A percentile compares a stretch with the other conserved stretches of the same genome.
Conservation (phyloP, 2,329 filamentous ascomycete genomes). For the Xylariaceae sp. region DNA sequence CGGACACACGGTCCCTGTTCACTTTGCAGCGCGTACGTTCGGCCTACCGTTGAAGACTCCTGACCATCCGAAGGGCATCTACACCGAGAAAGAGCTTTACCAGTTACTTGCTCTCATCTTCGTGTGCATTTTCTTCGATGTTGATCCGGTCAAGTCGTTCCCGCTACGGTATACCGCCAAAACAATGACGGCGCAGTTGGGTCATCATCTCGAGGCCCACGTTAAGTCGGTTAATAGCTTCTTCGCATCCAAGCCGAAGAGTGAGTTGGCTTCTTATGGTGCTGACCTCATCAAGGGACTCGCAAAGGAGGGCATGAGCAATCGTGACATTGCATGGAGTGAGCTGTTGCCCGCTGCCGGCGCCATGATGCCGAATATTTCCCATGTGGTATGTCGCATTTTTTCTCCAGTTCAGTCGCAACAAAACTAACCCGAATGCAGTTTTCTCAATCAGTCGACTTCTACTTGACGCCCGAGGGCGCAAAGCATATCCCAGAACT, state of each 20-base stretch:
- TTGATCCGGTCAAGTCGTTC: slow-evolving; percentile 53
- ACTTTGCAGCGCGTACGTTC: slow-evolving; percentile 59
- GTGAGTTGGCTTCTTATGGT: slow-evolving; percentile 59
- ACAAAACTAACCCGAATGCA: slow-evolving; percentile 30
- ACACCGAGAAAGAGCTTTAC: slow-evolving; percentile 53
- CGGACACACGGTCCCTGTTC: slow-evolving; percentile 60
- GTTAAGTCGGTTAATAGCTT: slow-evolving; percentile 16
- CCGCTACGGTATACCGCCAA: slow-evolving; percentile 47
- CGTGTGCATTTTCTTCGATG: slow-evolving; percentile 51
- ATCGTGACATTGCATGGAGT: slow-evolving; percentile 63
- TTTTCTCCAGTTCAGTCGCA: neutral
- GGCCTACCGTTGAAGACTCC: slow-evolving; percentile 61
- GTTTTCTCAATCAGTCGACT: slow-evolving; percentile 70
- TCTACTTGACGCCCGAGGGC: slow-evolving; percentile 58
- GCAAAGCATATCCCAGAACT: slow-evolving; percentile 54
- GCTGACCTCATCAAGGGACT: slow-evolving; percentile 60
- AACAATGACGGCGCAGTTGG: slow-evolving; percentile 47
- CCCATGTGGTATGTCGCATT: slow-evolving; percentile 50
- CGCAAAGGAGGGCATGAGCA: slow-evolving; percentile 56
- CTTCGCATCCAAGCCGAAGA: slow-evolving; percentile 39
- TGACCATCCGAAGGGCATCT: slow-evolving; percentile 52
- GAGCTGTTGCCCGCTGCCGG: slow-evolving; percentile 64
- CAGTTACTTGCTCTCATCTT: slow-evolving; percentile 53
- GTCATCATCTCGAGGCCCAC: slow-evolving; percentile 38
- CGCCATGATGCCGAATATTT: slow-evolving; percentile 65